Conservation (phyloP, 2,329 filamentous ascomycete species). For the Colletotrichum lupini region DNA sequence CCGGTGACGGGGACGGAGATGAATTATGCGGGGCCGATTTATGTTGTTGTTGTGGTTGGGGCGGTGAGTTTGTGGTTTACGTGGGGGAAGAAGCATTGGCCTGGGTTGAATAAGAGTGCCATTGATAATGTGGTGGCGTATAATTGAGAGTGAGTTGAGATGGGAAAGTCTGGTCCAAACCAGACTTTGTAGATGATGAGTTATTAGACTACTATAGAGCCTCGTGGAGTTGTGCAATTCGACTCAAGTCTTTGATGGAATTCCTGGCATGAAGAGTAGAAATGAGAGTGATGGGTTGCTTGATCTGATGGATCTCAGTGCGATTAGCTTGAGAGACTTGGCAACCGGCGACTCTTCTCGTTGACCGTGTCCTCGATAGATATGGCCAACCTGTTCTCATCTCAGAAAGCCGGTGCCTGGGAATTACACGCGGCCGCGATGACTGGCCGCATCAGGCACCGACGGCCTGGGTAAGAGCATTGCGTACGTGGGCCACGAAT, state of each 20-base stretch:
- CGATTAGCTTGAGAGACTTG: background rate
- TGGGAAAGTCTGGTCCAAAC: background rate
- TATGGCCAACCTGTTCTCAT: background rate
- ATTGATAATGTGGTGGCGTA: conserved; percentile 23
- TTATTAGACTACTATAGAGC: background rate
- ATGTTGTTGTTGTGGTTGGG: conserved; percentile 20
- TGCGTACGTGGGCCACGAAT: background rate
- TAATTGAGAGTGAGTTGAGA: background rate
- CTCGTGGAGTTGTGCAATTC: too few species aligned
- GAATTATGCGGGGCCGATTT: conserved; percentile 29
- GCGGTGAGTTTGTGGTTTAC: conserved; percentile 29
- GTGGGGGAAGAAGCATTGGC: conserved; percentile 30
- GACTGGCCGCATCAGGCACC: too few species aligned
- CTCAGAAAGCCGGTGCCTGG: background rate
- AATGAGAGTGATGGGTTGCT: background rate
- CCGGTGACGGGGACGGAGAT: conserved; percentile 31
- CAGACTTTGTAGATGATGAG: background rate
- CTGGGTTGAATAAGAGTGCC: conserved; percentile 28
- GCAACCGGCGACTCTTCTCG: background rate
- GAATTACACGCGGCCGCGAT: background rate
- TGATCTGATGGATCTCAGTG: background rate
- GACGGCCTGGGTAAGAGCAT: background rate
- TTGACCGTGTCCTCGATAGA: background rate
- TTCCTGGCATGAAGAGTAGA: background rate
- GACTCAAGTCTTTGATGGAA: background rate